These are phyloP conservation scores for Acer yangbiense DNA, from an alignment of 345 rosid species.

Conservation along the genomic window DNA sequence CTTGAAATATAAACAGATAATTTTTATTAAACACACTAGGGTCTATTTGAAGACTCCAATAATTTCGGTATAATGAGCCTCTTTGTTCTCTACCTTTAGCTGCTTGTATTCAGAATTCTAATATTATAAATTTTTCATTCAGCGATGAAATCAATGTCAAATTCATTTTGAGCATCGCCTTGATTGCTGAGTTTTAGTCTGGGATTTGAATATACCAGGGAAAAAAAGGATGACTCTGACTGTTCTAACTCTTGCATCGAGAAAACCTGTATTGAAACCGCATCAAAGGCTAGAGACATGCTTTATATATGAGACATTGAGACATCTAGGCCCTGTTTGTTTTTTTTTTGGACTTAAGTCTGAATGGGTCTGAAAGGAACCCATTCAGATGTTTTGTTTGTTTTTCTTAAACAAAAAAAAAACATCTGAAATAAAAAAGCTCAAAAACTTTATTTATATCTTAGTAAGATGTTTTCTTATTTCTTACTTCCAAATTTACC, in stretches of 20 bases:
- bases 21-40: not conserved
- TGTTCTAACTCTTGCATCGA: not conserved
- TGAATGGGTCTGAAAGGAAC: too few relatives aligned
- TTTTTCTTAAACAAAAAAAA: too few relatives aligned
- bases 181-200: not conserved
- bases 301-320: not conserved
- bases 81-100: not conserved
- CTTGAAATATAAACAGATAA: not conserved
- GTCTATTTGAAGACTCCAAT: not conserved
- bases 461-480: too few relatives aligned
- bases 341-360: too few relatives aligned
- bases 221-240: conserved; percentile 26
- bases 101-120: not conserved
- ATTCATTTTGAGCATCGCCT: not conserved
- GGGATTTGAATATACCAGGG: not conserved
- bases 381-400: too few relatives aligned
- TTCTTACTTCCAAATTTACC: too few relatives aligned
- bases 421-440: too few relatives aligned
- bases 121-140: not conserved
- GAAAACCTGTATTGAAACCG: conserved; percentile 9
- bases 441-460: too few relatives aligned
- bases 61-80: not conserved
- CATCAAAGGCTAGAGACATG: not conserved
- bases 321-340: too few relatives aligned
- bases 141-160: not conserved